phyloP scores from a whole-genome alignment of 768 basidiomycete species.

The Mycena galericulata region DNA sequence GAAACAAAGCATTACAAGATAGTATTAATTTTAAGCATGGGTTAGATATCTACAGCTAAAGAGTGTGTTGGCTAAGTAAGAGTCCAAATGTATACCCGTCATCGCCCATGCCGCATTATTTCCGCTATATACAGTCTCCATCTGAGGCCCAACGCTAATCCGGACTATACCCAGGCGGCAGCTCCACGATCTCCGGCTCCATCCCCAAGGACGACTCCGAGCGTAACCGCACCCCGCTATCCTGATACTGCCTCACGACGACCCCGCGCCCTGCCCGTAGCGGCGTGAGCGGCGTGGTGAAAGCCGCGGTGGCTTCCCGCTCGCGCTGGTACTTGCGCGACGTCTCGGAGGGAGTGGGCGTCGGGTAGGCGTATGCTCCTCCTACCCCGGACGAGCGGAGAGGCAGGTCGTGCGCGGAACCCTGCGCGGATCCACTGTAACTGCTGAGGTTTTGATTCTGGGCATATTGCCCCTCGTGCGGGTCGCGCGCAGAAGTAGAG shows the following conservation, averaged over 20 bases:
- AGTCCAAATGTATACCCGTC: too few species aligned
- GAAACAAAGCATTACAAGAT: too few species aligned
- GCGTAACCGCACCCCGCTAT: slow-evolving; percentile 26
- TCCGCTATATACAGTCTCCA: too few species aligned
- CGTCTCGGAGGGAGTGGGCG: slow-evolving; percentile 17
- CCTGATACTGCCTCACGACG: slow-evolving; percentile 18
- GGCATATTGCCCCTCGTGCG: too few species aligned
- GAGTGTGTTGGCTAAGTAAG: too few species aligned
- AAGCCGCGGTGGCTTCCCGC: neutral
- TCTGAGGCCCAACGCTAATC: neutral
- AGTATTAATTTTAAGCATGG: too few species aligned
- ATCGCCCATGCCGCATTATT: too few species aligned
- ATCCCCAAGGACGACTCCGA: neutral
- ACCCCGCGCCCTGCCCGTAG: neutral
- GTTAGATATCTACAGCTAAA: too few species aligned
- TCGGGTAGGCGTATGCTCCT: neutral
- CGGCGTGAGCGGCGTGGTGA: slow-evolving; percentile 10
- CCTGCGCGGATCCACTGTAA: neutral
- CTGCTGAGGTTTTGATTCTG: too few species aligned
- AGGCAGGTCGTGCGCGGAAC: neutral
- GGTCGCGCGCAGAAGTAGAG: too few species aligned
- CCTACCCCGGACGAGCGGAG: too few species aligned
- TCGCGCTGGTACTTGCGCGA: slow-evolving; percentile 21
- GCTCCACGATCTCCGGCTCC: slow-evolving; percentile 13
- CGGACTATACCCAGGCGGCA: slow-evolving; percentile 22